Conservation (phyloP, 2,329 filamentous ascomycete genomes). For the Rutstroemia sydowiana region DNA sequence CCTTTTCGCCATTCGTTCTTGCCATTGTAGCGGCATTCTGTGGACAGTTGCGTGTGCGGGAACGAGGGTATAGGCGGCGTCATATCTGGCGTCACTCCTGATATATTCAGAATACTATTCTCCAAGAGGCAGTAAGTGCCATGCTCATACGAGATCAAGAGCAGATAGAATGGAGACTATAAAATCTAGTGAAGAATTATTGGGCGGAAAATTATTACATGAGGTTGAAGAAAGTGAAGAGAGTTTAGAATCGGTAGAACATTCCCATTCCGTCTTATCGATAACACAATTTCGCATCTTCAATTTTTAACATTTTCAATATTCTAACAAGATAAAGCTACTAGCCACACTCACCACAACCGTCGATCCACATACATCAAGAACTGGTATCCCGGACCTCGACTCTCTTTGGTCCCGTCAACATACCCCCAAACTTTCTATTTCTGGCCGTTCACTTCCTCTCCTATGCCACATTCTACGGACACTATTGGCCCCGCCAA, state of each 20-base stretch:
- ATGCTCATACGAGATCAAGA: not conserved
- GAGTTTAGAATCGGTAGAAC: constrained; percentile 50
- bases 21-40: constrained; percentile 23
- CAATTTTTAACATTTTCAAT: not conserved
- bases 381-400: not conserved
- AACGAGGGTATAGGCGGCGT: constrained; percentile 51
- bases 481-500: constrained; percentile 28
- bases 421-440: not conserved
- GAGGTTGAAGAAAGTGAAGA: constrained; percentile 46
- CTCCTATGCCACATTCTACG: not conserved
- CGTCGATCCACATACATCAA: not conserved
- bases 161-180: constrained; percentile 7
- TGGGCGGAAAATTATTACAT: constrained; percentile 43
- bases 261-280: constrained; percentile 18
- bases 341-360: constrained; percentile 16
- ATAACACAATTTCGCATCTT: constrained; percentile 8
- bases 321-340: no score
- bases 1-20: constrained; percentile 37
- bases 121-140: not conserved
- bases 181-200: not conserved
- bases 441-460: constrained; percentile 6
- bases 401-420: not conserved
- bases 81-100: constrained; percentile 34
- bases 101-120: not conserved
- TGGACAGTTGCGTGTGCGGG: constrained; percentile 42